Evolutionary conservation across 1,284 basidiomycete genomes (phyloP), one percentile per base, ranked within the genome.

Genomic region (Apiotrichum porosum): DNA sequence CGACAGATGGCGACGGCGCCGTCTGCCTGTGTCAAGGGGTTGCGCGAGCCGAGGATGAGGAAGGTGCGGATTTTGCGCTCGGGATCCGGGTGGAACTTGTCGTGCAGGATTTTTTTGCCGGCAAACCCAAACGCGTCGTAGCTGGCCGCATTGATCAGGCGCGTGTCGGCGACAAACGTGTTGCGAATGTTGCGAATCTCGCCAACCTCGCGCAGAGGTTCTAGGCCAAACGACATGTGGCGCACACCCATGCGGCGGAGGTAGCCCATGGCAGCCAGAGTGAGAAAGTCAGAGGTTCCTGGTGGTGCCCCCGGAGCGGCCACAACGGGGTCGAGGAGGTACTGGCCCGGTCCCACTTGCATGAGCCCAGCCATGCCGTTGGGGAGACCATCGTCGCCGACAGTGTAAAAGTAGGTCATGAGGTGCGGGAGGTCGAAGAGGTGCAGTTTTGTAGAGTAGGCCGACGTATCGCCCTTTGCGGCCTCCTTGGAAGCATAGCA

Each of bases 21-120:
- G 19, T 35, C 35, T 9, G 35, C 35, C 40, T 52, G 51, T 1
- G 35, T 28, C 2, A 45, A 3, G 14, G 30, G 15, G 22, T 41
- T 28, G 12, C 36, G 23, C 15, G 35, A 34, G 5, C 38, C 44
- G 9, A 53, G 47, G 2, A 53, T 23, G n/a, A 53, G 24, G 18
- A 38, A 44, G 9, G 46, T 47, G 10, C 31, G 26, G 28, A 49
- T 43, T 13, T 22, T 15, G 6, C 26, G 18, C 1, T 13, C 26
- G 12, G 35, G 18, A 10, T 44, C 38, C 2, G 52, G 52, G 28
- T 49, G 44, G 24, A 53, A 53, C 44, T 53, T 53, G 44, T 49
- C 52, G 37, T 53, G 52, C 14, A 53, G 52, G 19, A 39, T 49
- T 41, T 46, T 53, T 44, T 53, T 53, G 32, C 52, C 52, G 3